Evolutionary conservation across 768 basidiomycete species (phyloP).

Genomic region (Amanita pallidorosea): DNA sequence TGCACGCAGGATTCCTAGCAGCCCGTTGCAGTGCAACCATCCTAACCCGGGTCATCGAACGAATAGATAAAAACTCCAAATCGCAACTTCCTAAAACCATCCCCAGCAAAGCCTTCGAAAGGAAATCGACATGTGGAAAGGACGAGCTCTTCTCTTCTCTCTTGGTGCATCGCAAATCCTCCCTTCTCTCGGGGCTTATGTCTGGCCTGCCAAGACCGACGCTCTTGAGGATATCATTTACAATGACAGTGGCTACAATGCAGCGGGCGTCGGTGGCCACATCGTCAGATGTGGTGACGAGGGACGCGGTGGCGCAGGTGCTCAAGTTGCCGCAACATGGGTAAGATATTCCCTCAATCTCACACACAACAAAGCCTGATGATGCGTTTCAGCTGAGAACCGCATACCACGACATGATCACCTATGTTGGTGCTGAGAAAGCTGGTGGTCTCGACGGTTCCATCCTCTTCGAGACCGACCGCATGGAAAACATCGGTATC

Average conservation of each 20-base stretch:
- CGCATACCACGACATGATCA: conserved; percentile 17
- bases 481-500: conserved; percentile 12
- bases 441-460: conserved; percentile 21
- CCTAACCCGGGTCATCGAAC: neutral
- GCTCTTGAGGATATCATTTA: conserved; percentile 1
- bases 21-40: neutral
- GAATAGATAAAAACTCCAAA: neutral
- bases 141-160: neutral
- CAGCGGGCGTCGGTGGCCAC: neutral
- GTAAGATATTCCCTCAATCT: neutral
- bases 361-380: neutral
- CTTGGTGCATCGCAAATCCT: neutral
- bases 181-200: neutral
- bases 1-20: neutral
- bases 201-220: conserved; percentile 1
- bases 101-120: neutral
- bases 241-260: conserved; percentile 3
- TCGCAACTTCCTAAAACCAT: neutral
- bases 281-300: conserved; percentile 1
- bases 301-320: conserved; percentile 1
- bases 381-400: neutral
- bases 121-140: neutral
- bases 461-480: conserved; percentile 17
- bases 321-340: conserved; percentile 3
- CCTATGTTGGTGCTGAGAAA: conserved; percentile 12